Percentiles rank a stretch among this genome's conserved stretches.
phyloP scores from a whole-genome alignment of 108 stramenopile species.

The Pseudonitzschia multistriata region DNA sequence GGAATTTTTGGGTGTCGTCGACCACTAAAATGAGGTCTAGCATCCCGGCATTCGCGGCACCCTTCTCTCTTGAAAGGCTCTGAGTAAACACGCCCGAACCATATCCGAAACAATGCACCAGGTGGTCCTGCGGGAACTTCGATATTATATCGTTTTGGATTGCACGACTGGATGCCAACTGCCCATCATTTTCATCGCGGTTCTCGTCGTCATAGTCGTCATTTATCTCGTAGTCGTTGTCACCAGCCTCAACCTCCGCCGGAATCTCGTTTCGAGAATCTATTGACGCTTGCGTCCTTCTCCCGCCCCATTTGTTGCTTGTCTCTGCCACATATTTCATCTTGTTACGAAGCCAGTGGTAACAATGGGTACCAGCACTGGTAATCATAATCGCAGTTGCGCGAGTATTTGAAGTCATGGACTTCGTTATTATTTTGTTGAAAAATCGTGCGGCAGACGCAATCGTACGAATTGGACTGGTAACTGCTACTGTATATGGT shows the following conservation, averaged over 20 bases:
- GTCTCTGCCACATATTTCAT: no score
- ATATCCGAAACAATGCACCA: conserved; percentile 79
- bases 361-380: no score
- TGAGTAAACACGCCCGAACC: conserved; percentile 84
- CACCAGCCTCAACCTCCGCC: neutral
- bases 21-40: conserved; percentile 77
- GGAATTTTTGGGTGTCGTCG: conserved; percentile 54
- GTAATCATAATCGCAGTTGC: no score
- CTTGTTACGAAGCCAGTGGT: no score
- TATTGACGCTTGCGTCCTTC: neutral
- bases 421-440: no score
- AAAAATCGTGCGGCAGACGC: no score
- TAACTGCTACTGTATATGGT: no score
- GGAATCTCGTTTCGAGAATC: neutral
- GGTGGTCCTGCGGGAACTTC: conserved; percentile 50
- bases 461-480: no score
- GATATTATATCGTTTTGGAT: conserved; percentile 29
- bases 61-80: conserved; percentile 17
- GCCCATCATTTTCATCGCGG: conserved; percentile 34
- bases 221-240: neutral
- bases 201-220: neutral
- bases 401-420: no score
- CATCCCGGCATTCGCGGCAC: conserved; percentile 37
- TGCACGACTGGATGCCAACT: conserved; percentile 16
- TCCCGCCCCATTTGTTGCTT: no score